Percentiles rank a stretch among this genome's conserved stretches.
These are phyloP conservation scores for Paraurostyla sp. DNA, from an alignment of 73 alveolate genomes.

Conservation along the genomic window DNA sequence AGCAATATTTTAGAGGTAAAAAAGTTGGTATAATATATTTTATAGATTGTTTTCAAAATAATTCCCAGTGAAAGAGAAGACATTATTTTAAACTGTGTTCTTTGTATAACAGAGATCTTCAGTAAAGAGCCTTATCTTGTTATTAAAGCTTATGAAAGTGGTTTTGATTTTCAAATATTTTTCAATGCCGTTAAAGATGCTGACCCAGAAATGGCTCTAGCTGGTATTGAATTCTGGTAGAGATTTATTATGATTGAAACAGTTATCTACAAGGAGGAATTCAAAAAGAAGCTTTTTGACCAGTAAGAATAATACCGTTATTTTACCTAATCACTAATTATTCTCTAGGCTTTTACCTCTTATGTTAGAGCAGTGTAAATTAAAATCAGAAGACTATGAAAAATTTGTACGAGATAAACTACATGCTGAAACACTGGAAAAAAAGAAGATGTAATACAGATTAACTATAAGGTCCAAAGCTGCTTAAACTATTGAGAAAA, in stretches of 20 bases:
- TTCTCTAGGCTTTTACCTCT: constrained; percentile 7
- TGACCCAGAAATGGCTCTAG: constrained; percentile 50
- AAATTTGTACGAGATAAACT: background rate
- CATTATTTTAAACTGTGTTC: background rate
- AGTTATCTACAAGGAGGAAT: constrained; percentile 29
- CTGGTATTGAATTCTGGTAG: constrained; percentile 45
- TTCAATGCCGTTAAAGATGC: constrained; percentile 30
- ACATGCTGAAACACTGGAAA: background rate
- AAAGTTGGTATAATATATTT: no score
- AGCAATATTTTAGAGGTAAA: constrained; percentile 2
- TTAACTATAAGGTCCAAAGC: constrained; percentile 42
- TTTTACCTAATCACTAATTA: no score
- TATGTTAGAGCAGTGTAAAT: constrained; percentile 24
- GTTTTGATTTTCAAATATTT: background rate
- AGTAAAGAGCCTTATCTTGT: constrained; percentile 24
- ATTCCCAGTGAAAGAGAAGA: constrained; percentile 8
- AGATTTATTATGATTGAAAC: constrained; percentile 34
- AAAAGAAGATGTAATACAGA: background rate
- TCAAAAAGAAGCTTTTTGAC: constrained; percentile 20
- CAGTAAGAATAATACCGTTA: no score
- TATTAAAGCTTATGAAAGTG: constrained; percentile 12
- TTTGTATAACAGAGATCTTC: constrained; percentile 15
- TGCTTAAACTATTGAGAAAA: constrained; percentile 22
- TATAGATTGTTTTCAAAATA: background rate
- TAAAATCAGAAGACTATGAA: constrained; percentile 29